phyloP scores from a whole-genome alignment of 176 grass and related monocot genomes.

The Rhynchospora pubera region DNA sequence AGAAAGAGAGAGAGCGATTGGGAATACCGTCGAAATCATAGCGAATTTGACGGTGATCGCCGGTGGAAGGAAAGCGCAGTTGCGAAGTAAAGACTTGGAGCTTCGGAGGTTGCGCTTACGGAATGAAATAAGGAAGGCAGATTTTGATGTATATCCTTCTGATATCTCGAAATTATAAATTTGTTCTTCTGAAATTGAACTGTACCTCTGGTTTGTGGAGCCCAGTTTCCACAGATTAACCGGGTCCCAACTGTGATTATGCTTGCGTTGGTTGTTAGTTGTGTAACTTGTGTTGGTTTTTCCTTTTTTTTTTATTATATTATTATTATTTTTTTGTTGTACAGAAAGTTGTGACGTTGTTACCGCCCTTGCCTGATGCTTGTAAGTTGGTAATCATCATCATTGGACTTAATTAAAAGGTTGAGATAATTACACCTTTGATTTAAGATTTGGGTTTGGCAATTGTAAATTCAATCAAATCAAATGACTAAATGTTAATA shows the following conservation, averaged over 20 bases:
- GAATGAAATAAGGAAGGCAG: neutral
- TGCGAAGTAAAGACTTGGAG: neutral
- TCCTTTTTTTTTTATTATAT: no score
- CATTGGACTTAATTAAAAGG: no score
- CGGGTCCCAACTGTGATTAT: neutral
- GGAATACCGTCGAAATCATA: conserved; percentile 72
- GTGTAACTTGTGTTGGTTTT: no score
- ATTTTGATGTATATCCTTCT: neutral
- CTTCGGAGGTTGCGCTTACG: neutral
- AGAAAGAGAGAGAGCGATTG: neutral
- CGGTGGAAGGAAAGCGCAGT: neutral
- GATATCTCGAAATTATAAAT: neutral
- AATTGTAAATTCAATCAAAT: no score
- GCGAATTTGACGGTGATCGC: conserved; percentile 30
- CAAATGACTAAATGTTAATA: no score
- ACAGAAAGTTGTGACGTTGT: no score
- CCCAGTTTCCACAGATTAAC: neutral
- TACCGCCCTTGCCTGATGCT: no score
- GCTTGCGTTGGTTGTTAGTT: no score
- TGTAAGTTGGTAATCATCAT: no score
- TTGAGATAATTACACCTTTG: no score
- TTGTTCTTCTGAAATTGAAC: neutral
- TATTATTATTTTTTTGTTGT: no score
- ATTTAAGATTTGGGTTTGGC: no score
- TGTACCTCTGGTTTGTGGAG: neutral